A percentile compares a stretch with the other conserved stretches of the same genome.
Conservation (phyloP, 2,329 filamentous ascomycete species). For the Botryotinia calthae region DNA sequence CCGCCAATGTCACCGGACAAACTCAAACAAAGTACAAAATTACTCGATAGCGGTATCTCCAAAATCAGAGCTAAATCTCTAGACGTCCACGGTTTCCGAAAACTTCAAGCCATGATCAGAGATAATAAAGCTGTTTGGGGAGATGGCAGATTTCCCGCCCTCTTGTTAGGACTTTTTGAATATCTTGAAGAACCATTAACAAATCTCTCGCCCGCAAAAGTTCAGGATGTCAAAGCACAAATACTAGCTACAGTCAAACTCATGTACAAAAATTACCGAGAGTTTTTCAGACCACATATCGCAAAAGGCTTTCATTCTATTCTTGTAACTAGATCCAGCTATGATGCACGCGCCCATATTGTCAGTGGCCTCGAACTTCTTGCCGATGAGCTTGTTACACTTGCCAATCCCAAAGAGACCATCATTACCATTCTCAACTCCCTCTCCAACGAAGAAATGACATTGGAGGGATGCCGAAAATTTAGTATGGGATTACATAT, state of each 20-base stretch:
- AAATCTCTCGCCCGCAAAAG: conserved; percentile 59
- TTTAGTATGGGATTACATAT: conserved; percentile 64
- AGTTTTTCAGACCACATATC: conserved; percentile 65
- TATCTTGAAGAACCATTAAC: conserved; percentile 64
- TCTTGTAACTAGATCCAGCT: conserved; percentile 60
- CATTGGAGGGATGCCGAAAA: conserved; percentile 49
- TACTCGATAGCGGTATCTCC: conserved; percentile 71
- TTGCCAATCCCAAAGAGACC: conserved; percentile 63
- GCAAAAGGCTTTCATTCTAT: conserved; percentile 66
- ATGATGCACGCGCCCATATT: conserved; percentile 69
- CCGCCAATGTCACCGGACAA: conserved; percentile 49
- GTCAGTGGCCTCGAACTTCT: conserved; percentile 72
- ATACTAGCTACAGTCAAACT: conserved; percentile 71
- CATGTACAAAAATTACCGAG: conserved; percentile 65
- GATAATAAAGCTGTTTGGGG: conserved; percentile 62
- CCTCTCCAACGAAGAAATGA: conserved; percentile 46
- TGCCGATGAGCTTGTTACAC: conserved; percentile 66
- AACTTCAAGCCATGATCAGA: conserved; percentile 71
- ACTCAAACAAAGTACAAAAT: conserved; percentile 54
- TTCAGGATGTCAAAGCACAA: conserved; percentile 71
- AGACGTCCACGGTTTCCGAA: conserved; percentile 79
- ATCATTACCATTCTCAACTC: conserved; percentile 52
- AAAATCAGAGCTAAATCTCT: conserved; percentile 69
- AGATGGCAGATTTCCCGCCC: conserved; percentile 65
- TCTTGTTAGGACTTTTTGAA: conserved; percentile 66